Evolutionary conservation across 106 monocot genomes (phyloP).

Genomic region (Triglochin maritima): DNA sequence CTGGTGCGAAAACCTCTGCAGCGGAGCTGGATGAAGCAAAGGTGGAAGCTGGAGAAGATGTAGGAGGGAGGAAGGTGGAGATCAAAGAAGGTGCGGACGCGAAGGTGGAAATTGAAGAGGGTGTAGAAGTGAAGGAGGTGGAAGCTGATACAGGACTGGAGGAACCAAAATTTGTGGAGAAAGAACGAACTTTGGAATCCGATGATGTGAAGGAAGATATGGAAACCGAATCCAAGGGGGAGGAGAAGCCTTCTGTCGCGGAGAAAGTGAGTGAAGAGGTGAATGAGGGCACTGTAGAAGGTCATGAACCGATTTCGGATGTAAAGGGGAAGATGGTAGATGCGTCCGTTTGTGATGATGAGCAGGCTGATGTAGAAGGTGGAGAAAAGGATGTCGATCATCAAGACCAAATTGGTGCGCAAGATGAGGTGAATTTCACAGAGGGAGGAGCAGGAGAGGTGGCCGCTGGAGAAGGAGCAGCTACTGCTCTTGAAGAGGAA

Average conservation of each 20-base stretch:
- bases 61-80: constrained; percentile 5
- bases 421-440: constrained; percentile 8
- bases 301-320: neutral
- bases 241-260: neutral
- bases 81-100: neutral
- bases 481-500: constrained; percentile 18
- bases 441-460: constrained; percentile 14
- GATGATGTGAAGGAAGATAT: no score
- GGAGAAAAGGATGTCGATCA: neutral
- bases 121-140: neutral
- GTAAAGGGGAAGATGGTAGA: neutral
- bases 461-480: constrained; percentile 10
- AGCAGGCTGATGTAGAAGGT: constrained; percentile 6
- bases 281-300: neutral
- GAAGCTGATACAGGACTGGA: neutral
- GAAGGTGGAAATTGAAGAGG: neutral
- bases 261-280: neutral
- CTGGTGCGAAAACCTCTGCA: constrained; percentile 1
- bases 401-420: neutral
- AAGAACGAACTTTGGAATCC: no score
- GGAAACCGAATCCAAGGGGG: neutral
- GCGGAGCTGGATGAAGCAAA: neutral
- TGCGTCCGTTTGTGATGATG: neutral
- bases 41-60: constrained; percentile 2
- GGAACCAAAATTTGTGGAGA: no score